Base-by-base conservation (phyloP, 768 basidiomycete species). In the Macrocybe gigantea region DNA sequence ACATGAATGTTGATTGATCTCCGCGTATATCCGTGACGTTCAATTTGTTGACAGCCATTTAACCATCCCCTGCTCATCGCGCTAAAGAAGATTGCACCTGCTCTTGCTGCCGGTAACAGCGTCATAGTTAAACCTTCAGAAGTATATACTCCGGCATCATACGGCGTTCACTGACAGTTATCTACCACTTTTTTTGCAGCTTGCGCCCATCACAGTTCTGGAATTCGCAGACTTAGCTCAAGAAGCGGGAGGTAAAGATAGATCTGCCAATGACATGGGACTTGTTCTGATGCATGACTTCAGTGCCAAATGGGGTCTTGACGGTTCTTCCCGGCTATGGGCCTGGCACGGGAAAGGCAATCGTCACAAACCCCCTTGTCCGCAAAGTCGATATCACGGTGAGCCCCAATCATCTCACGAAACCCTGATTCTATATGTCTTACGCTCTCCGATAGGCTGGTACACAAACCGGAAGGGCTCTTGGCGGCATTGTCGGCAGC, bases 51-150 rank as follows among this genome's bases (percentile, higher is more conserved):
- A 11, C 51, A 90, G 85, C 88, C 90, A 2, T 93, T 92, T 64
- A 93, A 93, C 55, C 90, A 93, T 54, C 91, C 91, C 1, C 68
- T 93, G n/a, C 64, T 93, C 33, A 93, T 93, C 52, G 88, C 88
- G 2, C 62, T 93, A 45, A 93, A 93, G 72, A 93, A 93, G 65
- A 85, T 93, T 47, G 87, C 84, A 0, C 88, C 88, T 5, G 89
- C 88, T 1, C 69, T 93, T 29, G 90, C 90, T 38, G 86, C 88
- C 6, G 90, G 89, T 5, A 92, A 91, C 57, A 83, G 82, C 45
- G 83, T 93, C 41, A 74, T 92, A 43, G 81, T 91, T 13, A 92
- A 91, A 56, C 86, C 88, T 1, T 88, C 88, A 38, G 87, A 91
- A 70, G 83, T 82, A 44, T 44, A 61, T 52, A 30, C 40, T 39